These are phyloP conservation scores for Musa schizocarpa DNA, from an alignment of 176 grass and related monocot genomes.

Conservation along the genomic window DNA sequence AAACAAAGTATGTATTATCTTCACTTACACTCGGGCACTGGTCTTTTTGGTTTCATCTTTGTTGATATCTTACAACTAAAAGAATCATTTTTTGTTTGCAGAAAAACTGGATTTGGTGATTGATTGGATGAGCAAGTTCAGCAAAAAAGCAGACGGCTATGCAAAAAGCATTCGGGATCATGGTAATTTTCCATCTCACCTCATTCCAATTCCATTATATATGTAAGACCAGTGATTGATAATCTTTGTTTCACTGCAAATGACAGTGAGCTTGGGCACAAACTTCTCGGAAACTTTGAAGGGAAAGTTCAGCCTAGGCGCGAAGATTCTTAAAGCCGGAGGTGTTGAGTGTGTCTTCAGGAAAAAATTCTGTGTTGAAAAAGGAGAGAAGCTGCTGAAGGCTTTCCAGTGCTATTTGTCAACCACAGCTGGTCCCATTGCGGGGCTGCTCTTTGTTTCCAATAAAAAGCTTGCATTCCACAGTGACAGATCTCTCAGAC, in stretches of 20 bases:
- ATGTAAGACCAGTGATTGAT: background rate
- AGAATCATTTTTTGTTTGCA: background rate
- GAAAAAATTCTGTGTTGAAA: constrained; percentile 38
- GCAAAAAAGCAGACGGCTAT: constrained; percentile 6
- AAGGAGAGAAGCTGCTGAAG: constrained; percentile 61
- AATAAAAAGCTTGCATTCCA: constrained; percentile 20
- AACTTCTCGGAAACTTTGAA: constrained; percentile 61
- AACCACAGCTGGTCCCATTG: constrained; percentile 68
- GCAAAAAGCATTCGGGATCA: constrained; percentile 14
- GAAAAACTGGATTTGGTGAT: background rate
- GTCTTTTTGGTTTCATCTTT: background rate
- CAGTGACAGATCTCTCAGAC: constrained; percentile 7
- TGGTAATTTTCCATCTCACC: background rate
- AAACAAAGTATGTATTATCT: background rate
- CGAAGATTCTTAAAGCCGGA: constrained; percentile 54
- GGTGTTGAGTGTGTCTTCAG: constrained; percentile 51
- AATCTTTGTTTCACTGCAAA: background rate
- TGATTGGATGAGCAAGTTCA: constrained; percentile 9
- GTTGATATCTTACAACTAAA: background rate
- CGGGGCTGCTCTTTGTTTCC: constrained; percentile 64
- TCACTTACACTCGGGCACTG: background rate
- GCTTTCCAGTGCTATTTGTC: constrained; percentile 71
- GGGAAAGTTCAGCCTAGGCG: constrained; percentile 50
- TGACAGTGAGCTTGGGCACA: constrained; percentile 41
- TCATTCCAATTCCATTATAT: background rate